A percentile compares a stretch with the other conserved stretches of the same genome.
These are phyloP conservation scores for Hansenula sp. DNA, from an alignment of 1,139 yeast genomes.

Conservation along the genomic window DNA sequence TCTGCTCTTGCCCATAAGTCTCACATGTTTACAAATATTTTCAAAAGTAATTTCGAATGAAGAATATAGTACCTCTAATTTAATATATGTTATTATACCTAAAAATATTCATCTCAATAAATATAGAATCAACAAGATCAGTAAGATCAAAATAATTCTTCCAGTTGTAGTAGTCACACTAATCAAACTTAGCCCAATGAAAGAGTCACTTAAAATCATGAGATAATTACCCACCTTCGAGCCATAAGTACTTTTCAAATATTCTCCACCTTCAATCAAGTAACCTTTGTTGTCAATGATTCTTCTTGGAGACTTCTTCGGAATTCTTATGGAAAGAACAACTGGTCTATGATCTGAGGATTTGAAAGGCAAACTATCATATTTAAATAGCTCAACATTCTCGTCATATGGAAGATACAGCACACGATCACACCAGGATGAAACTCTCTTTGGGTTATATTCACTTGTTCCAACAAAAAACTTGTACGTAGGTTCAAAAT, in stretches of 20 bases:
- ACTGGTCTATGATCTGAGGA: constrained; percentile 35
- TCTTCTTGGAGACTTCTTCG: not conserved
- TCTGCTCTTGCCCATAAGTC: too few relatives aligned
- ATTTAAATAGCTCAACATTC: constrained; percentile 9
- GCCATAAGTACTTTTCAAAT: not conserved
- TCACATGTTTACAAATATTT: too few relatives aligned
- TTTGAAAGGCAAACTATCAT: constrained; percentile 20
- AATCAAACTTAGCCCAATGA: not conserved
- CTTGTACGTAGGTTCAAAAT: constrained; percentile 77
- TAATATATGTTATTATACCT: too few relatives aligned
- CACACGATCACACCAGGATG: constrained; percentile 91
- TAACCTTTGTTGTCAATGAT: not conserved
- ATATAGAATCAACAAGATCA: not conserved
- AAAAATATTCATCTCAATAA: not conserved
- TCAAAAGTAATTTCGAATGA: too few relatives aligned
- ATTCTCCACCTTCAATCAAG: not conserved
- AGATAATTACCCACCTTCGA: not conserved
- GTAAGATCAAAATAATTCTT: not conserved
- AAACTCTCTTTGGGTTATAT: constrained; percentile 59
- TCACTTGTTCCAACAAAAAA: constrained; percentile 44
- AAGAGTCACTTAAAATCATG: not conserved
- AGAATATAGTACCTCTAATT: too few relatives aligned
- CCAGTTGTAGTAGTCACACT: not conserved
- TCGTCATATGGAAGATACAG: constrained; percentile 48
- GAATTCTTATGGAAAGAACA: constrained; percentile 19